These are phyloP conservation scores for Berkeleyomyces rouxiae DNA, from an alignment of 2,329 filamentous ascomycete genomes.

Conservation along the genomic window DNA sequence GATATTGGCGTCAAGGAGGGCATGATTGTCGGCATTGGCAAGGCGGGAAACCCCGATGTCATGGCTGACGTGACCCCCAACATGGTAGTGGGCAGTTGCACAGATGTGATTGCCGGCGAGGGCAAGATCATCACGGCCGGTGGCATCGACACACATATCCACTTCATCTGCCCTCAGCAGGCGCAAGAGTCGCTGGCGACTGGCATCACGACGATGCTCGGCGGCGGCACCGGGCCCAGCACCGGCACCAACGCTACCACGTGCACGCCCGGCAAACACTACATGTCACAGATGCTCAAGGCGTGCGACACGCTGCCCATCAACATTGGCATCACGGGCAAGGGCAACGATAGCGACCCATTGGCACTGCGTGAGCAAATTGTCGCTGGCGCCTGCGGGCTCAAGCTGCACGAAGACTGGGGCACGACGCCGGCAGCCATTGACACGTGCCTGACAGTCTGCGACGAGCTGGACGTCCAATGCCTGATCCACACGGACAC, in stretches of 20 bases:
- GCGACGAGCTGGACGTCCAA: conserved; percentile 82
- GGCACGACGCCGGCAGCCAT: conserved; percentile 82
- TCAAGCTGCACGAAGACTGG: conserved; percentile 96
- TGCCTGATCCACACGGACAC: conserved; percentile 93
- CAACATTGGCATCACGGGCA: conserved; percentile 82
- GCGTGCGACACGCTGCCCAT: conserved; percentile 66
- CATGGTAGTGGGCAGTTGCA: conserved; percentile 73
- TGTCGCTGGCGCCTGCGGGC: conserved; percentile 66
- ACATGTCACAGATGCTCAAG: conserved; percentile 80
- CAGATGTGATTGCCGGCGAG: conserved; percentile 83
- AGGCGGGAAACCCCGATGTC: conserved; percentile 91
- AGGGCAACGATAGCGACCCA: conserved; percentile 71
- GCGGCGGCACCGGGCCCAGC: conserved; percentile 81
- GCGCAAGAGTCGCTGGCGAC: conserved; percentile 66
- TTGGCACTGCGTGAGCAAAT: conserved; percentile 62
- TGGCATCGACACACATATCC: conserved; percentile 78
- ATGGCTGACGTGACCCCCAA: conserved; percentile 72
- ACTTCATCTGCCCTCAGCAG: conserved; percentile 92
- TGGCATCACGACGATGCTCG: conserved; percentile 79
- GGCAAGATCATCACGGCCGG: conserved; percentile 82
- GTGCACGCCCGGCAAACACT: conserved; percentile 71
- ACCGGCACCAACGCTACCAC: conserved; percentile 85
- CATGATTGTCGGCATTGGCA: conserved; percentile 74
- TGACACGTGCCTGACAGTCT: conserved; percentile 68
- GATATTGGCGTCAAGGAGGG: conserved; percentile 89